phyloP scores from a whole-genome alignment of 2,329 filamentous ascomycete genomes.

The Sporothrix variecibatus region DNA sequence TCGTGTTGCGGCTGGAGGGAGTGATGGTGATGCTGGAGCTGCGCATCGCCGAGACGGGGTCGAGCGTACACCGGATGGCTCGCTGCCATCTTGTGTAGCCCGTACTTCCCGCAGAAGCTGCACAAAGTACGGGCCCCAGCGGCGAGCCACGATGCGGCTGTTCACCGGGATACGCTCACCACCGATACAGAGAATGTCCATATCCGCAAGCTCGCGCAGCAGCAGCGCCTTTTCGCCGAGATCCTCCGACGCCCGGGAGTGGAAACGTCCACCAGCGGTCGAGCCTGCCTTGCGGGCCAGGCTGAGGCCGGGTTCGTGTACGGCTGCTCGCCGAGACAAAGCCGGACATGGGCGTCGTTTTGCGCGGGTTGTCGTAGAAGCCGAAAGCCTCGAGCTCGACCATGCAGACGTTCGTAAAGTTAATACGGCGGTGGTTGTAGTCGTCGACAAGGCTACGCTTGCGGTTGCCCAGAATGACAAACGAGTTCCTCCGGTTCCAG shows the following conservation, averaged over 20 bases:
- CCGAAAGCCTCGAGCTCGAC: conserved; percentile 97
- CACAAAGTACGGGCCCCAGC: conserved; percentile 97
- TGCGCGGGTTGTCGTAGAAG: conserved; percentile 91
- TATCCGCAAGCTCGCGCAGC: conserved; percentile 86
- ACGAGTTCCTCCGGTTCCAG: conserved; percentile 91
- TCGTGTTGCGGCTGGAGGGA: conserved; percentile 57
- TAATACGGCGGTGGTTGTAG: conserved; percentile 96
- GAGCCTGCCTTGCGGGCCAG: conserved; percentile 61
- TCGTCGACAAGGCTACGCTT: conserved; percentile 94
- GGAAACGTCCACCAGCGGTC: conserved; percentile 72
- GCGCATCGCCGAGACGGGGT: conserved; percentile 63
- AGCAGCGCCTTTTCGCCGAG: conserved; percentile 78
- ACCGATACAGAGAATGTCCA: conserved; percentile 91
- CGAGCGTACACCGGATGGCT: conserved; percentile 74
- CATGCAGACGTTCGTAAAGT: conserved; percentile 95
- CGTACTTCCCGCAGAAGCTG: conserved; percentile 81
- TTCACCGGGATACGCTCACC: conserved; percentile 93
- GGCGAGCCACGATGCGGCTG: conserved; percentile 79
- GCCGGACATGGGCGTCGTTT: conserved; percentile 73
- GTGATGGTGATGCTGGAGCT: conserved; percentile 88
- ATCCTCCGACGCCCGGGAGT: conserved; percentile 78
- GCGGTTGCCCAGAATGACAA: conserved; percentile 91
- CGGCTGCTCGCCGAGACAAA: conserved; percentile 79
- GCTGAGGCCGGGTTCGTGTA: conserved; percentile 58
- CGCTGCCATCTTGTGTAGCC: conserved; percentile 70